These are phyloP conservation scores for Penicillium desertorum DNA, from an alignment of 495 filamentous ascomycete genomes.

Conservation along the genomic window DNA sequence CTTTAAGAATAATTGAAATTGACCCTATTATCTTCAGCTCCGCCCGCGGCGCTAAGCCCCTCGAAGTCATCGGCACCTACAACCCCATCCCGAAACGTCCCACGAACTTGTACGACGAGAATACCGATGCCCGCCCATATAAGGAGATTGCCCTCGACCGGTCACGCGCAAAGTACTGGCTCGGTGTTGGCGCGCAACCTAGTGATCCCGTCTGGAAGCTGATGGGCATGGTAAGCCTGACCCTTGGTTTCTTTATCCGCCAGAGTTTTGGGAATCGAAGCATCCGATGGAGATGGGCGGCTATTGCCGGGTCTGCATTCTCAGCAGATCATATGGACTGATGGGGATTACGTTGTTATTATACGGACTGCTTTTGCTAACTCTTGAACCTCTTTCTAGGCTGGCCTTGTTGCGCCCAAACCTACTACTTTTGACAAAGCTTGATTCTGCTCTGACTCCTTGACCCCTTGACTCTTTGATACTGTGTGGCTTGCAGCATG, in stretches of 20 bases:
- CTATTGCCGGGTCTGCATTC: not conserved
- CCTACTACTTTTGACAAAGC: slow-evolving; percentile 30
- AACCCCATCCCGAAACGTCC: slow-evolving; percentile 77
- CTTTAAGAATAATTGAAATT: not conserved
- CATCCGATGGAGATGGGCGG: not conserved
- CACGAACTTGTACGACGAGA: slow-evolving; percentile 60
- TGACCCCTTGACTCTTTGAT: not conserved
- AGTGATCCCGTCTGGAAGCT: slow-evolving; percentile 85
- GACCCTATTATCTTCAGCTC: slow-evolving; percentile 36
- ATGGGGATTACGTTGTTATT: not conserved
- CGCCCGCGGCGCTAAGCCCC: slow-evolving; percentile 77
- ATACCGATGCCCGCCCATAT: slow-evolving; percentile 57
- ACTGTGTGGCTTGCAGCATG: not conserved
- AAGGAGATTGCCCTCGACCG: slow-evolving; percentile 91
- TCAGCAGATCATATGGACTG: not conserved
- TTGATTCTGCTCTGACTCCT: slow-evolving; percentile 8
- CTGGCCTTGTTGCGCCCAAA: slow-evolving; percentile 35
- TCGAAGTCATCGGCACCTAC: slow-evolving; percentile 96
- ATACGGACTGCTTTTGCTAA: slow-evolving; percentile 4
- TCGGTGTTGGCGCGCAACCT: slow-evolving; percentile 94
- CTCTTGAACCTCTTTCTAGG: slow-evolving; percentile 16
- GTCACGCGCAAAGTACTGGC: slow-evolving; percentile 84
- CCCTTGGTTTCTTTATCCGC: not conserved
- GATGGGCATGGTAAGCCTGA: slow-evolving; percentile 70
- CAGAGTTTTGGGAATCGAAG: not conserved